Conservation (phyloP, 2,329 filamentous ascomycete species). For the Beauveria medogensis region DNA sequence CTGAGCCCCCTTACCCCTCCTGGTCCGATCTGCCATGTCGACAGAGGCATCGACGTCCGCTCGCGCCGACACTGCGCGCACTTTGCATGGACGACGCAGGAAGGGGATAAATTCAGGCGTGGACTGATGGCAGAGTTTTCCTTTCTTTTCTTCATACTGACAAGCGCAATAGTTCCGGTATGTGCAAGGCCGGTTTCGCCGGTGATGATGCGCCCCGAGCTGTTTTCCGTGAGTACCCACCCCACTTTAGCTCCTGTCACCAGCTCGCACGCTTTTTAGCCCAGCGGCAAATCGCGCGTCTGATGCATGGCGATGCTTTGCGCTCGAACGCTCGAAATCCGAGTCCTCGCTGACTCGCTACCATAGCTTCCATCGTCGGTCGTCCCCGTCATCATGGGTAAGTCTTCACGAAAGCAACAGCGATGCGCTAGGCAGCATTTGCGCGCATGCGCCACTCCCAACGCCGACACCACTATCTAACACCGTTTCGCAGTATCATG, state of each 20-base stretch:
- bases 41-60: constrained; percentile 2
- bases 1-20: constrained; percentile 16
- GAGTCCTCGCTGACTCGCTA: not conserved
- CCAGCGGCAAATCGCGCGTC: not conserved
- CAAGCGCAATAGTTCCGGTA: constrained; percentile 74
- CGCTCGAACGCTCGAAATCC: not conserved
- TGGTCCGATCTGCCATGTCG: constrained; percentile 1
- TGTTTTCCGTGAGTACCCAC: constrained; percentile 86
- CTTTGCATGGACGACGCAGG: not conserved
- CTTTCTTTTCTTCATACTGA: constrained; percentile 26
- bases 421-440: not conserved
- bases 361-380: constrained; percentile 75
- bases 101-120: not conserved
- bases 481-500: constrained; percentile 73
- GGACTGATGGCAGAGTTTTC: not conserved
- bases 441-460: constrained; percentile 7
- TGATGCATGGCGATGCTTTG: not conserved
- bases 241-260: constrained; percentile 27
- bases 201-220: constrained; percentile 99
- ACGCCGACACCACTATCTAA: constrained; percentile 3
- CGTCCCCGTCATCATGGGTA: constrained; percentile 71
- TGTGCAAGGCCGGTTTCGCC: constrained; percentile 99
- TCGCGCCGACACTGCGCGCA: not conserved
- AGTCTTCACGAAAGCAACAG: not conserved
- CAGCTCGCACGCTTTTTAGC: constrained; percentile 1